Evolutionary conservation across 169 alveolate species (phyloP).

Genomic region (Cryptosporidium muris): DNA sequence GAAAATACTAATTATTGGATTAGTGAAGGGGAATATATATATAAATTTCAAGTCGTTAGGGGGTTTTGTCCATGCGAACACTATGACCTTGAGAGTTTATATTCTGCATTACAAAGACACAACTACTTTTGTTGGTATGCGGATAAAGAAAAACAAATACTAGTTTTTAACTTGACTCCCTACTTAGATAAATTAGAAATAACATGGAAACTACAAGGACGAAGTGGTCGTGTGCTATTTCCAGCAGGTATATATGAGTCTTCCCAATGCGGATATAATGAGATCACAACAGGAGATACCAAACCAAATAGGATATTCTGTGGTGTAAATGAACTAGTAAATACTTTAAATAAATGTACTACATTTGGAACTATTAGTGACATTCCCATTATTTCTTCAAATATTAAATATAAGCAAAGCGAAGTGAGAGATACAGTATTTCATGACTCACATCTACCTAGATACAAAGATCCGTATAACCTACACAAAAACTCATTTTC

Average conservation of each 20-base stretch:
- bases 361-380: too few relatives aligned
- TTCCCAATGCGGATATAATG: background rate
- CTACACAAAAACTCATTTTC: background rate
- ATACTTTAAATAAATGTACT: background rate
- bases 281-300: too few relatives aligned
- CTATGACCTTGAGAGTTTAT: conserved; percentile 34
- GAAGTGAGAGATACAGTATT: too few relatives aligned
- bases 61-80: conserved; percentile 69
- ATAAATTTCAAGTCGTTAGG: conserved; percentile 41
- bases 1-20: background rate
- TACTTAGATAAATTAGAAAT: conserved; percentile 55
- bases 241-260: conserved; percentile 63
- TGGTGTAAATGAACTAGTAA: background rate
- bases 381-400: too few relatives aligned
- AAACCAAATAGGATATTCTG: background rate
- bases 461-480: background rate
- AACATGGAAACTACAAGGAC: conserved; percentile 65
- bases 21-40: conserved; percentile 5
- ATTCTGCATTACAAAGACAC: conserved; percentile 36
- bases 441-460: background rate
- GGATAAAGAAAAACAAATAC: conserved; percentile 46
- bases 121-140: conserved; percentile 60
- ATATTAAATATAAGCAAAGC: too few relatives aligned
- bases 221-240: conserved; percentile 33
- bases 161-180: conserved; percentile 44